A percentile compares a stretch with the other conserved stretches of the same genome.
Conservation (phyloP, 352 stramenopile genomes). For the Phytophthora quininea region DNA sequence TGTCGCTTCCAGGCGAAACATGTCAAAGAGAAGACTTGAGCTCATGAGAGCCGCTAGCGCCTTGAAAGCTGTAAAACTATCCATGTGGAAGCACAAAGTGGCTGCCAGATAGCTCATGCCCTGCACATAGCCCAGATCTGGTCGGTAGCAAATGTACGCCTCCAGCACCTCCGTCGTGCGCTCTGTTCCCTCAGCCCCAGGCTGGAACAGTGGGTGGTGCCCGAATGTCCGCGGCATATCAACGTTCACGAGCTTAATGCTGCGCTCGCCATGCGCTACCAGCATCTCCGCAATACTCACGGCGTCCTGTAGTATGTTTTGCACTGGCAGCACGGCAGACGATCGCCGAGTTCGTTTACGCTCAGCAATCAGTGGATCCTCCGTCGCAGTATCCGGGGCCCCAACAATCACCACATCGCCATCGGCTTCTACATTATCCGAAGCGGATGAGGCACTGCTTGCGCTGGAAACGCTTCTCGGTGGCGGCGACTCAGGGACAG, state of each 20-base stretch:
- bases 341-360: conserved; percentile 31
- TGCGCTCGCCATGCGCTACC: conserved; percentile 79
- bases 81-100: conserved; percentile 86
- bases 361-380: conserved; percentile 16
- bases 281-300: conserved; percentile 84
- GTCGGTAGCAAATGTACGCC: conserved; percentile 87
- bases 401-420: conserved; percentile 8
- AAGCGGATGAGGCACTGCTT: conserved; percentile 41
- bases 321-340: conserved; percentile 37
- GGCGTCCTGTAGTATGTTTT: conserved; percentile 69
- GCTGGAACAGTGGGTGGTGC: conserved; percentile 79
- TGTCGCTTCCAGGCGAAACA: conserved; percentile 85
- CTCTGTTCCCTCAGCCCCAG: conserved; percentile 69
- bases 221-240: conserved; percentile 89
- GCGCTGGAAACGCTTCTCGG: conserved; percentile 32
- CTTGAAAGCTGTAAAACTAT: conserved; percentile 89
- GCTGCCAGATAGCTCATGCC: conserved; percentile 90
- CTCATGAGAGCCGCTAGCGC: conserved; percentile 83
- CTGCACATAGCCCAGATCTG: conserved; percentile 86
- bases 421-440: conserved; percentile 15
- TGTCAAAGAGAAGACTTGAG: conserved; percentile 86
- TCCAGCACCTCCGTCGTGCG: conserved; percentile 84
- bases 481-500: conserved; percentile 29
- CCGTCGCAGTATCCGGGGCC: conserved; percentile 4
- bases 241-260: conserved; percentile 81